Percentiles rank a stretch among this genome's conserved stretches.
phyloP scores from a whole-genome alignment of 192 early-diverging fungal species.

The Dimargaris cristalligena region DNA sequence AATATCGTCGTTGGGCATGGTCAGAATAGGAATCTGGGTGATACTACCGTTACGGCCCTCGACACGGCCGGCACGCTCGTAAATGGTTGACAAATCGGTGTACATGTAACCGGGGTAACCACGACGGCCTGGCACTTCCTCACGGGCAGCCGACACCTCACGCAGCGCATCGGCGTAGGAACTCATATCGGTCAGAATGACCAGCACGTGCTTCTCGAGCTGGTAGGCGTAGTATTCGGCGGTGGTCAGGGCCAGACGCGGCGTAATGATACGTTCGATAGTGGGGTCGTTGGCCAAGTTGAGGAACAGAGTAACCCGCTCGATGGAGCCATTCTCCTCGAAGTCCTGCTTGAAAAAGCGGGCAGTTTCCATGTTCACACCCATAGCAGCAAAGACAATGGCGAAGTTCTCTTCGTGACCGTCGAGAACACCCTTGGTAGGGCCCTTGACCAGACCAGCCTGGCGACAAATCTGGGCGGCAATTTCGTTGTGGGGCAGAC shows the following conservation, averaged over 20 bases:
- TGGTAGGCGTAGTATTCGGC: constrained; percentile 99
- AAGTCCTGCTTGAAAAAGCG: constrained; percentile 99
- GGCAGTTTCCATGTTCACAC: constrained; percentile 99
- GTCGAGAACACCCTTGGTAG: constrained; percentile 84
- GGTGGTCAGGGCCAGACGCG: constrained; percentile 91
- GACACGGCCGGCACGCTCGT: constrained; percentile 96
- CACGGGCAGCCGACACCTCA: constrained; percentile 97
- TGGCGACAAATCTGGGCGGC: constrained; percentile 99
- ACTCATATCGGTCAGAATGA: constrained; percentile 98
- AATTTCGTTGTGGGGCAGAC: constrained; percentile 98
- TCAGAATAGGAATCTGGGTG: constrained; percentile 99
- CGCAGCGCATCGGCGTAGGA: constrained; percentile 98
- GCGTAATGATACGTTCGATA: constrained; percentile 99
- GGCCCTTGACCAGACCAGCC: constrained; percentile 85
- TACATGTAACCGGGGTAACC: constrained; percentile 99
- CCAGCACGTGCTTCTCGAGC: constrained; percentile 96
- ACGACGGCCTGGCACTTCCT: constrained; percentile 98
- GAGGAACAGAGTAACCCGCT: constrained; percentile 94
- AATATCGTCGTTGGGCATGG: constrained; percentile 99
- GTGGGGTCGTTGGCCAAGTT: constrained; percentile 99
- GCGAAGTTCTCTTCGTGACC: constrained; percentile 98
- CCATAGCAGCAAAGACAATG: constrained; percentile 99
- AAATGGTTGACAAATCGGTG: constrained; percentile 99
- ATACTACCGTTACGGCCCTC: constrained; percentile 94
- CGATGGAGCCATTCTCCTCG: constrained; percentile 98